These are phyloP conservation scores for Trifolium repens DNA, from an alignment of 306 rosid species.

Conservation along the genomic window DNA sequence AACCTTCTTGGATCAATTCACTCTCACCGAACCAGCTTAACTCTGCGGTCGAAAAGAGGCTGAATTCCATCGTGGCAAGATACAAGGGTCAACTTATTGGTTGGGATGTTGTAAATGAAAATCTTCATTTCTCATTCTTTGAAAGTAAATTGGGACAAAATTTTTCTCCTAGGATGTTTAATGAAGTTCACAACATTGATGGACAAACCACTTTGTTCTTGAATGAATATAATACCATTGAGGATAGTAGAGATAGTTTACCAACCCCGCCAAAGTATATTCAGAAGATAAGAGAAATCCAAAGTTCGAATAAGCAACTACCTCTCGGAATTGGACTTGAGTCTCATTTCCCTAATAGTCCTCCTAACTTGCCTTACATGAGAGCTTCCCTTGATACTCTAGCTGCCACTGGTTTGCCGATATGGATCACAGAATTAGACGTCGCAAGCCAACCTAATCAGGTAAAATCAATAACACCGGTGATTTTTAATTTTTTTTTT, in stretches of 20 bases:
- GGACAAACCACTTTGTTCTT: neutral
- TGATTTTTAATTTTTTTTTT: too few species aligned
- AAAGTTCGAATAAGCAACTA: neutral
- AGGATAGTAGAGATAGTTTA: neutral
- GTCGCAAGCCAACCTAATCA: neutral
- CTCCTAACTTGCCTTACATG: neutral
- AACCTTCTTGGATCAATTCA: slow-evolving; percentile 61
- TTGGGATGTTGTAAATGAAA: slow-evolving; percentile 87
- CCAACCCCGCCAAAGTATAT: neutral
- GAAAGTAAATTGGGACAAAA: slow-evolving; percentile 48
- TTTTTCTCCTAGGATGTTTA: slow-evolving; percentile 50
- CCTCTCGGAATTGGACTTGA: neutral
- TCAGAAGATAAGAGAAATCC: neutral
- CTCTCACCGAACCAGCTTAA: slow-evolving; percentile 44
- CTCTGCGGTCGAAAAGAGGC: slow-evolving; percentile 46
- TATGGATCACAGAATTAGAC: neutral
- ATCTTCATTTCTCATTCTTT: slow-evolving; percentile 63
- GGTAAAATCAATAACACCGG: neutral
- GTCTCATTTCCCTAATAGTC: neutral
- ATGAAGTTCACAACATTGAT: slow-evolving; percentile 41
- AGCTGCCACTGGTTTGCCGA: neutral
- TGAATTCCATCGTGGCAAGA: slow-evolving; percentile 52
- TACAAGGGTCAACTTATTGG: slow-evolving; percentile 63
- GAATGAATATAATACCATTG: neutral
- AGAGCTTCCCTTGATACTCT: neutral